Percentiles rank a stretch among this genome's conserved stretches.
These are phyloP conservation scores for Gaertneriomyces semiglobifer DNA, from an alignment of 192 early-diverging fungal genomes.

Conservation along the genomic window DNA sequence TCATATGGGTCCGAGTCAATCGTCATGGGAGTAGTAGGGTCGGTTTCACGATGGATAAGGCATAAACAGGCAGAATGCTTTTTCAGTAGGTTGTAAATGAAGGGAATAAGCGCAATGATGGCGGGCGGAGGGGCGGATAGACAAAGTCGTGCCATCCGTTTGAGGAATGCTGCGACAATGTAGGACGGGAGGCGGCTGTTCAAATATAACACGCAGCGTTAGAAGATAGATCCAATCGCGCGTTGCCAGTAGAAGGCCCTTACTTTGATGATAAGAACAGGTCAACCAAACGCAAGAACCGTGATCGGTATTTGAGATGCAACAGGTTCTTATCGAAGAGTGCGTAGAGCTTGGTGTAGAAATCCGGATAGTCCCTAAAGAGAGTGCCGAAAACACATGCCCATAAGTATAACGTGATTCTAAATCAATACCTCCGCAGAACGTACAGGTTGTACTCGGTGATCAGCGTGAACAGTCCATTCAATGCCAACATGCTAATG, in stretches of 20 bases:
- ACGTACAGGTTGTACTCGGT: constrained; percentile 89
- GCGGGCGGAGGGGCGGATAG: constrained; percentile 83
- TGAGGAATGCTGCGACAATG: constrained; percentile 89
- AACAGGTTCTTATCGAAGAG: constrained; percentile 85
- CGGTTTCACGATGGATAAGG: constrained; percentile 68
- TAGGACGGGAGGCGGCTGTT: constrained; percentile 80
- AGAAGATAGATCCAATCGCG: background rate
- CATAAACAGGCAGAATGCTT: constrained; percentile 85
- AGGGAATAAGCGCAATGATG: constrained; percentile 78
- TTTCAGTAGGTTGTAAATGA: constrained; percentile 90
- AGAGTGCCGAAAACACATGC: constrained; percentile 6
- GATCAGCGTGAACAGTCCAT: constrained; percentile 94
- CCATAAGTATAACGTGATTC: background rate
- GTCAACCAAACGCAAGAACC: constrained; percentile 89
- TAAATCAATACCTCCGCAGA: background rate
- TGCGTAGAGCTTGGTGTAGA: constrained; percentile 90
- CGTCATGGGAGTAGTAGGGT: background rate
- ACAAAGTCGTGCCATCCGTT: constrained; percentile 80
- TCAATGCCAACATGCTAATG: constrained; percentile 86
- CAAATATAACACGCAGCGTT: background rate
- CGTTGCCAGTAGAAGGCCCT: constrained; percentile 1
- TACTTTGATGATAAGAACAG: constrained; percentile 84
- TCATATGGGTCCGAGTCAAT: constrained; percentile 46
- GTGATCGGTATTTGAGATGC: constrained; percentile 90
- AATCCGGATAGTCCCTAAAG: constrained; percentile 91